Conservation (phyloP, 352 stramenopile genomes). For the Elongisporangium prolatum region DNA sequence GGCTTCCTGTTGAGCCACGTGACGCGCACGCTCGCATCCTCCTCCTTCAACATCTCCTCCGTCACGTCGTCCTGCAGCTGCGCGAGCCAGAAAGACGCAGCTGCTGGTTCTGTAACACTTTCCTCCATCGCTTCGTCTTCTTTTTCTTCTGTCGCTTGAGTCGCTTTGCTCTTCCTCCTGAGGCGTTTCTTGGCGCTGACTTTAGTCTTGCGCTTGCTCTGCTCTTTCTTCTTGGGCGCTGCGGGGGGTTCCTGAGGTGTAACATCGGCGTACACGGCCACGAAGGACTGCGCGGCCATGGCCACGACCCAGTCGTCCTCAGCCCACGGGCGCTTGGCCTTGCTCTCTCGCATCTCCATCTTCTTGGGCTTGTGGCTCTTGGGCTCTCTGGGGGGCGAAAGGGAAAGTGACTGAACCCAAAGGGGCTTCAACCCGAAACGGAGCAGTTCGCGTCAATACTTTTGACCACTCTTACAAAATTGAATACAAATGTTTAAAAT, state of each 20-base stretch:
- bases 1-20: slow-evolving; percentile 54
- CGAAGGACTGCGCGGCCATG: slow-evolving; percentile 55
- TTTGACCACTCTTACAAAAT: not conserved
- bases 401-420: not conserved
- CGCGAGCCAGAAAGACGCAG: slow-evolving; percentile 60
- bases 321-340: slow-evolving; percentile 58
- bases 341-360: not conserved
- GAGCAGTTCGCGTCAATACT: not conserved
- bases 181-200: slow-evolving; percentile 1
- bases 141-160: not conserved
- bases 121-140: slow-evolving; percentile 3
- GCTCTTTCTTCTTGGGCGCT: slow-evolving; percentile 9
- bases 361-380: not conserved
- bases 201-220: not conserved
- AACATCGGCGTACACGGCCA: slow-evolving; percentile 41
- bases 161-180: slow-evolving; percentile 7
- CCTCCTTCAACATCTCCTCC: slow-evolving; percentile 55
- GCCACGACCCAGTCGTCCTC: slow-evolving; percentile 67
- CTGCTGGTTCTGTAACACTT: not conserved
- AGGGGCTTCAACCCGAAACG: not conserved
- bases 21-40: slow-evolving; percentile 40
- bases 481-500: too few relatives aligned
- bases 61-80: slow-evolving; percentile 75
- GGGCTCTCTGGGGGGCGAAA: not conserved
- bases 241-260: not conserved